Evolutionary conservation across 2,329 filamentous ascomycete species (phyloP).

Genomic region (Ascocoryne sarcoides): DNA sequence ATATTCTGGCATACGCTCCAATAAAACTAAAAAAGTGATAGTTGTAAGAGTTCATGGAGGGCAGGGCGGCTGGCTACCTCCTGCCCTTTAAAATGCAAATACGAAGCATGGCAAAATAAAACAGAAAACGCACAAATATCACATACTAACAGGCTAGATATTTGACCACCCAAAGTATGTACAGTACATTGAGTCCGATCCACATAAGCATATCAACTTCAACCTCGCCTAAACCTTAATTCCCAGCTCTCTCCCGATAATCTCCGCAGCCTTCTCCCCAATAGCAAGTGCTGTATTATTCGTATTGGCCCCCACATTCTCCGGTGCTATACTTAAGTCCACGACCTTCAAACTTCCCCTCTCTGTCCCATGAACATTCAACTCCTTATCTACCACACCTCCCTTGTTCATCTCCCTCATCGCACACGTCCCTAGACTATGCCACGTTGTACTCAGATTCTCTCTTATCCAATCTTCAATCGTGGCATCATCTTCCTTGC

Average conservation of each 20-base stretch:
- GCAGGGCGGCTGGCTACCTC: no score
- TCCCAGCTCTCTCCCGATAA: conserved; percentile 33
- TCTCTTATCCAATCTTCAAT: conserved; percentile 36
- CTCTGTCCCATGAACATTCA: conserved; percentile 33
- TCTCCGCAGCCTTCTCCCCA: conserved; percentile 34
- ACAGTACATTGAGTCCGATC: no score
- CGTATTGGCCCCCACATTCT: conserved; percentile 37
- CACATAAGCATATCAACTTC: no score
- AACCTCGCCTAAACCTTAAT: conserved; percentile 16
- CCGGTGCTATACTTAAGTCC: conserved; percentile 31
- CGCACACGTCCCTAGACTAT: conserved; percentile 33
- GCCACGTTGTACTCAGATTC: conserved; percentile 34
- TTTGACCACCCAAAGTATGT: no score
- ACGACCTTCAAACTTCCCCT: conserved; percentile 32
- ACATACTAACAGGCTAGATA: no score
- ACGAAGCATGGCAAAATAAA: no score
- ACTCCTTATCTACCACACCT: conserved; percentile 32
- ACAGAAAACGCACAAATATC: no score
- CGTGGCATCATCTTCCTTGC: conserved; percentile 26
- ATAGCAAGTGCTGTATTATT: conserved; percentile 37
- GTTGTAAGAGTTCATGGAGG: no score
- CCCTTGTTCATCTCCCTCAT: conserved; percentile 30
- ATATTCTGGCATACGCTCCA: no score
- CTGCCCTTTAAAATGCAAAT: no score
- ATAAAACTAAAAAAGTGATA: no score